These are phyloP conservation scores for Cordyceps fumosorosea DNA, from an alignment of 2,329 filamentous ascomycete species.

Conservation along the genomic window DNA sequence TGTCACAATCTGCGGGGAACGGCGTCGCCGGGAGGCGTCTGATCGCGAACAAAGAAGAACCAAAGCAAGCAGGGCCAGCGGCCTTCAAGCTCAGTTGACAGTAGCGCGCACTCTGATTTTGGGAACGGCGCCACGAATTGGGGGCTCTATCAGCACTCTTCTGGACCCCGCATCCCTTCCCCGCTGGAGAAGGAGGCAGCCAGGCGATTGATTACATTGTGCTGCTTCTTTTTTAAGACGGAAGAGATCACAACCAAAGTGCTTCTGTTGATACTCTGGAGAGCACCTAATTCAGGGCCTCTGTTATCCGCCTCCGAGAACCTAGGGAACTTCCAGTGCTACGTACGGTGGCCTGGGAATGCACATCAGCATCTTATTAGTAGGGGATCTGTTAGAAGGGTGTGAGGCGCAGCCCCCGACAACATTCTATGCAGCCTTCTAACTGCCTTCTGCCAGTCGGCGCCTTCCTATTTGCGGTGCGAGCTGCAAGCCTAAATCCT, in stretches of 20 bases:
- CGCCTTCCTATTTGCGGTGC: neutral
- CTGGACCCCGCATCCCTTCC: neutral
- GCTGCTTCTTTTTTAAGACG: neutral
- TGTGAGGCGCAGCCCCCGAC: slow-evolving; percentile 7
- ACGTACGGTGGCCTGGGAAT: neutral
- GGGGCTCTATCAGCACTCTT: neutral
- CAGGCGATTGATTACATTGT: neutral
- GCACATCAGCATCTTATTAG: neutral
- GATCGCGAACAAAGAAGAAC: neutral
- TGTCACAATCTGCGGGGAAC: neutral
- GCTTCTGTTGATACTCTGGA: neutral
- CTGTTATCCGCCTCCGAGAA: neutral
- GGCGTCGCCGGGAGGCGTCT: neutral
- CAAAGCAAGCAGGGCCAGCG: neutral
- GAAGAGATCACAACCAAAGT: neutral
- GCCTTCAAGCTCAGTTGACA: neutral
- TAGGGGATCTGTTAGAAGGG: neutral
- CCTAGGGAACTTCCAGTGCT: neutral
- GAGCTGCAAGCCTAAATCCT: slow-evolving; percentile 11
- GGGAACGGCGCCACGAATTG: neutral
- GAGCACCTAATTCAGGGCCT: neutral
- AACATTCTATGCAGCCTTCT: slow-evolving; percentile 9
- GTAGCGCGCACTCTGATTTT: neutral
- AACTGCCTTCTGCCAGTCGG: slow-evolving; percentile 7
- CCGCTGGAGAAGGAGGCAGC: neutral